Conservation (phyloP, 225 moss, liverwort and hornwort species). For the Climacium dendroides region DNA sequence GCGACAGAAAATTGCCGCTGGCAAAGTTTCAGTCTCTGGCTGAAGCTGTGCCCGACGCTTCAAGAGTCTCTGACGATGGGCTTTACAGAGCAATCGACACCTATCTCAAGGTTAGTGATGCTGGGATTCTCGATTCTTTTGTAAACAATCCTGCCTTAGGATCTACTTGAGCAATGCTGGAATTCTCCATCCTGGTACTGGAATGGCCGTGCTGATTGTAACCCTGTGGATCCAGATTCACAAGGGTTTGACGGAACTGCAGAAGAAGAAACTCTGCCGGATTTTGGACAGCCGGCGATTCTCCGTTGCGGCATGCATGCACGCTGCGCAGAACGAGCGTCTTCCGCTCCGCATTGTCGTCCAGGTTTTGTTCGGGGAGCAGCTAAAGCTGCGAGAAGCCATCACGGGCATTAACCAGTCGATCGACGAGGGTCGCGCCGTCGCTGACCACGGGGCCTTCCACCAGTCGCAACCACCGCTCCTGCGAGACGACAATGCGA, state of each 20-base stretch:
- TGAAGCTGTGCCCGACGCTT: slow-evolving; percentile 54
- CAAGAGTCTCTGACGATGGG: slow-evolving; percentile 62
- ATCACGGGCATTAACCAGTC: slow-evolving; percentile 27
- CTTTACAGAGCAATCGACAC: slow-evolving; percentile 88
- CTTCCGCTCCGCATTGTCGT: slow-evolving; percentile 70
- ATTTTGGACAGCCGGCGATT: slow-evolving; percentile 61
- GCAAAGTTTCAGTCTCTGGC: slow-evolving; percentile 63
- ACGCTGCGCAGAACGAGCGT: slow-evolving; percentile 82
- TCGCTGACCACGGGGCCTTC: background rate
- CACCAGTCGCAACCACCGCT: background rate
- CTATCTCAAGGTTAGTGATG: slow-evolving; percentile 60
- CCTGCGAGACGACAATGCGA: background rate
- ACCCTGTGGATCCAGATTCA: slow-evolving; percentile 30
- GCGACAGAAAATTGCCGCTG: slow-evolving; percentile 58
- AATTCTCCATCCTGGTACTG: background rate
- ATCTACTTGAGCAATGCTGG: background rate
- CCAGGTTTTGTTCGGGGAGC: slow-evolving; percentile 69
- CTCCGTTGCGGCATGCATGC: slow-evolving; percentile 75
- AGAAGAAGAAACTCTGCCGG: slow-evolving; percentile 67
- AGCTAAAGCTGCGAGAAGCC: slow-evolving; percentile 54
- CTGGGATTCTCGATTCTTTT: background rate
- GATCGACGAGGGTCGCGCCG: slow-evolving; percentile 13
- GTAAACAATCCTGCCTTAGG: background rate
- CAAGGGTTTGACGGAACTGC: slow-evolving; percentile 39
- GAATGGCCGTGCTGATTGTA: background rate